phyloP scores from a whole-genome alignment of 2,329 filamentous ascomycete genomes.

The Colletotrichum lentis region DNA sequence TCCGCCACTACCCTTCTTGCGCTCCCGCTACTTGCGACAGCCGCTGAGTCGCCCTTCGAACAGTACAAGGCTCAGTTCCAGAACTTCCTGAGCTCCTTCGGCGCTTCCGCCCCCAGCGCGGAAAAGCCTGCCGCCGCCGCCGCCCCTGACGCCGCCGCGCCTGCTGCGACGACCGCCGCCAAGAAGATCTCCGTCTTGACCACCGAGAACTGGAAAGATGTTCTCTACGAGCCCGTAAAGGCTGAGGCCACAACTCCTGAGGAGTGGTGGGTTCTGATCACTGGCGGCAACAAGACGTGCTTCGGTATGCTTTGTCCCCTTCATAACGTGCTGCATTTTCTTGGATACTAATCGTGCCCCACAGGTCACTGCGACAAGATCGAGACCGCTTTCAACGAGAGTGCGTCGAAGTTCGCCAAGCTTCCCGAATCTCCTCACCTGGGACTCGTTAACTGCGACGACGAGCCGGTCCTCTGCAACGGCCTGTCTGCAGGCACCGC shows the following conservation, averaged over 20 bases:
- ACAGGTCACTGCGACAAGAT: slow-evolving; percentile 70
- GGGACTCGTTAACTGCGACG: slow-evolving; percentile 76
- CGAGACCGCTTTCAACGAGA: slow-evolving; percentile 73
- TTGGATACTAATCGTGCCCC: slow-evolving; percentile 37
- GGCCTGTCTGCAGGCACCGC: slow-evolving; percentile 73
- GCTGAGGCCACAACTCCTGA: slow-evolving; percentile 67
- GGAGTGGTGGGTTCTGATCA: slow-evolving; percentile 80
- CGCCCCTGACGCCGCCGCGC: slow-evolving; percentile 52
- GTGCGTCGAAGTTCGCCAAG: slow-evolving; percentile 68
- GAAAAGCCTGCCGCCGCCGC: slow-evolving; percentile 48
- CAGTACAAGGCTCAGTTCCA: slow-evolving; percentile 71
- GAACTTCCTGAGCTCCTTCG: slow-evolving; percentile 68
- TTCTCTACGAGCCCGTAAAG: slow-evolving; percentile 69
- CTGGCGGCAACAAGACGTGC: slow-evolving; percentile 81
- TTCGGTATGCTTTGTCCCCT: slow-evolving; percentile 57
- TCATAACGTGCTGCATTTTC: slow-evolving; percentile 31
- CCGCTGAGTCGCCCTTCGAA: slow-evolving; percentile 60
- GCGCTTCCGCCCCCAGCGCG: slow-evolving; percentile 60
- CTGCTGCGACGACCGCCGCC: slow-evolving; percentile 50
- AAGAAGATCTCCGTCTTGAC: slow-evolving; percentile 63
- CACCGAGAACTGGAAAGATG: slow-evolving; percentile 75
- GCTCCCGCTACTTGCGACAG: slow-evolving; percentile 63
- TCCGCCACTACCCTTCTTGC: slow-evolving; percentile 60
- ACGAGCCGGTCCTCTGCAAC: slow-evolving; percentile 78
- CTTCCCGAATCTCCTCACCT: slow-evolving; percentile 71